Conservation (phyloP, 768 basidiomycete species). For the Serendipita sp. region DNA sequence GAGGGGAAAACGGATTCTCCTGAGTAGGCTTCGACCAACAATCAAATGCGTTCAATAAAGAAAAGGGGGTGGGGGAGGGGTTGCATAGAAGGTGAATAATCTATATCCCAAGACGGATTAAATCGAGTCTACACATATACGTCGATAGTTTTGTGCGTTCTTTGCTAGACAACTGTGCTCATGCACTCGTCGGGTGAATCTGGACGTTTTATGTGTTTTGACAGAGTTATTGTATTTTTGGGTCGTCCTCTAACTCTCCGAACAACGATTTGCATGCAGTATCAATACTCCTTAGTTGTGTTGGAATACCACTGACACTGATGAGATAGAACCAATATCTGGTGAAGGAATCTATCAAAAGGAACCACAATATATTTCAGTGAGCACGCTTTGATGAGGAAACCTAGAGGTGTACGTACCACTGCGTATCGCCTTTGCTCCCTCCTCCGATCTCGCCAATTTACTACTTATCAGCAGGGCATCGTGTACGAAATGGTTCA, state of each 20-base stretch:
- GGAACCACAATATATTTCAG: too few relatives aligned
- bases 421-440: constrained; percentile 11
- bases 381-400: neutral
- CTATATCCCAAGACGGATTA: too few relatives aligned
- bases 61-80: too few relatives aligned
- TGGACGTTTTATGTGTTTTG: neutral
- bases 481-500: constrained; percentile 14
- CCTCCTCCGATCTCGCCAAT: constrained; percentile 15
- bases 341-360: neutral
- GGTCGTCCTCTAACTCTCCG: constrained; percentile 15
- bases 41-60: too few relatives aligned
- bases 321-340: constrained; percentile 15
- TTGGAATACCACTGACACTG: constrained; percentile 1
- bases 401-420: constrained; percentile 13
- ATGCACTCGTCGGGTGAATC: too few relatives aligned
- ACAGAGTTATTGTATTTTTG: neutral
- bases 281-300: constrained; percentile 12
- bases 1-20: too few relatives aligned
- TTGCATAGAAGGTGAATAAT: too few relatives aligned
- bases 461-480: constrained; percentile 14
- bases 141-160: too few relatives aligned
- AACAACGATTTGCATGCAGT: constrained; percentile 14
- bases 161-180: too few relatives aligned
- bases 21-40: too few relatives aligned
- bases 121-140: too few relatives aligned